Evolutionary conservation across 2,329 filamentous ascomycete species (phyloP).

Genomic region (Fusarium graminum): DNA sequence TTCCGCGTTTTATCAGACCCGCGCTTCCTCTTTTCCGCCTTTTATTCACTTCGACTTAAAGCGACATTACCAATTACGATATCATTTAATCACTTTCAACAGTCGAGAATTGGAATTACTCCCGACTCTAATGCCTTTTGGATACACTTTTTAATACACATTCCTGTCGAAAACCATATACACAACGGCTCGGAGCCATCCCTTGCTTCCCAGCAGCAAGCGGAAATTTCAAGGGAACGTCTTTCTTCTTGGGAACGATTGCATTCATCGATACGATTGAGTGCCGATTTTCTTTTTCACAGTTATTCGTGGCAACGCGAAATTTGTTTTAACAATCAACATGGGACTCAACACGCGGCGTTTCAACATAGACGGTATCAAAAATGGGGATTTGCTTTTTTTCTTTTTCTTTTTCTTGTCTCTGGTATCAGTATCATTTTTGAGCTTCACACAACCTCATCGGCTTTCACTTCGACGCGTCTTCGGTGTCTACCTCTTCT

Average conservation of each 20-base stretch:
- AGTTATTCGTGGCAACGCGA: conserved; percentile 28
- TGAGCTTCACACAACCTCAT: conserved; percentile 19
- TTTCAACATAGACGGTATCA: conserved; percentile 53
- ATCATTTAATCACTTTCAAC: conserved; percentile 42
- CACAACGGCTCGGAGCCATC: conserved; percentile 55
- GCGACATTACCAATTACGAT: conserved; percentile 45
- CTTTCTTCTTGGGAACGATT: conserved; percentile 35
- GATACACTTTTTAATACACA: conserved; percentile 54
- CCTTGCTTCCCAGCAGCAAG: conserved; percentile 57
- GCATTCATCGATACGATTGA: conserved; percentile 30
- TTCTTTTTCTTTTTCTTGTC: conserved; percentile 28
- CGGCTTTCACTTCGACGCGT: conserved; percentile 11
- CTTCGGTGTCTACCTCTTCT: conserved; percentile 18
- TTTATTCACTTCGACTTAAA: conserved; percentile 38
- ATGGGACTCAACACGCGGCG: conserved; percentile 49
- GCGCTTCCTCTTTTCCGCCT: conserved; percentile 28
- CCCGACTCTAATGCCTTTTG: conserved; percentile 50
- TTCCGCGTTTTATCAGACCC: conserved; percentile 20
- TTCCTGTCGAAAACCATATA: conserved; percentile 54
- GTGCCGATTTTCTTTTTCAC: conserved; percentile 26
- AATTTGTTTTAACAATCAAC: conserved; percentile 27
- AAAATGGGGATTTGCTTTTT: conserved; percentile 42
- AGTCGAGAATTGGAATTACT: conserved; percentile 38
- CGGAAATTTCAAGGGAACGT: conserved; percentile 43
- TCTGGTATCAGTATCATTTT: conserved; percentile 1